Evolutionary conservation across 257 asterid genomes (phyloP).

Genomic region (Primulina eburnea): DNA sequence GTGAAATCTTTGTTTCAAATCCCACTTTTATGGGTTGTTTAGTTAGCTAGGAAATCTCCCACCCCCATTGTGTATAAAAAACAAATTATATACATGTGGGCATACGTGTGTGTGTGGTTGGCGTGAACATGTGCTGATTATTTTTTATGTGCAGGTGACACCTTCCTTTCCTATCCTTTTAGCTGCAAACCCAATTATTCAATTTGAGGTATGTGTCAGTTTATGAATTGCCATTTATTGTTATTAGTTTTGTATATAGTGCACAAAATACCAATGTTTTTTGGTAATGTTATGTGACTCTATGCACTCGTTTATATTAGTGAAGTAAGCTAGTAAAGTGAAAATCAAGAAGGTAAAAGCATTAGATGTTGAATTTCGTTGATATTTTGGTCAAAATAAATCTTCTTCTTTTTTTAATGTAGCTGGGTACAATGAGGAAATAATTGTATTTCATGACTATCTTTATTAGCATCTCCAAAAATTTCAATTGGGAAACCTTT

Average conservation of each 20-base stretch:
- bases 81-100: no score
- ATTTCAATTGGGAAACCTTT: neutral
- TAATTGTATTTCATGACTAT: neutral
- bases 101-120: neutral
- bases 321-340: conserved; percentile 2
- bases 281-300: conserved; percentile 10
- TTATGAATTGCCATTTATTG: conserved; percentile 11
- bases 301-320: conserved; percentile 5
- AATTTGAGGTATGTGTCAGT: conserved; percentile 70
- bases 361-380: neutral
- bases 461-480: neutral
- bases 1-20: neutral
- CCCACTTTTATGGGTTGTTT: no score
- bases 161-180: conserved; percentile 75
- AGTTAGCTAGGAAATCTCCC: no score
- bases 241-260: conserved; percentile 11
- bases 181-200: conserved; percentile 73
- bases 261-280: neutral
- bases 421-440: neutral
- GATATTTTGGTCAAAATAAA: neutral
- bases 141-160: conserved; percentile 63
- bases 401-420: neutral
- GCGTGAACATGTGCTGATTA: conserved; percentile 17
- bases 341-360: neutral
- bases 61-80: no score